Conservation (phyloP, 2,329 filamentous ascomycete species). For the Annulohypoxylon truncatum region DNA sequence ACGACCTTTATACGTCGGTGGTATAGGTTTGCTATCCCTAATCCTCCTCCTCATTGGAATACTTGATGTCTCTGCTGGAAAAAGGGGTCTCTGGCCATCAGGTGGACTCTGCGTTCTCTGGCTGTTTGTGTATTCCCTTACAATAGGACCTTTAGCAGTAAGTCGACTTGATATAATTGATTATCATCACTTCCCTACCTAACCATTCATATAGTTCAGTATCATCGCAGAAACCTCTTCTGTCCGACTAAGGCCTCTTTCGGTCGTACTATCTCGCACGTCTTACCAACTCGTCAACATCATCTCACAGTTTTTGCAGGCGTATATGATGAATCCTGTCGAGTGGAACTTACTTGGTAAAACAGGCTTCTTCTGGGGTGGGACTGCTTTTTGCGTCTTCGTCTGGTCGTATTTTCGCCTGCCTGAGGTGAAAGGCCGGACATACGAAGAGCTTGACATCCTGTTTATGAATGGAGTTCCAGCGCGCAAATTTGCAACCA, state of each 20-base stretch:
- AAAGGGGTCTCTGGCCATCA: conserved; percentile 55
- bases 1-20: conserved; percentile 55
- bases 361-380: conserved; percentile 58
- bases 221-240: conserved; percentile 62
- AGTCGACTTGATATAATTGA: conserved; percentile 21
- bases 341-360: conserved; percentile 56
- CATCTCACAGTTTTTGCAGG: conserved; percentile 54
- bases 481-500: conserved; percentile 54
- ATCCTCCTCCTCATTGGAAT: conserved; percentile 56
- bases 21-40: conserved; percentile 53
- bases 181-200: conserved; percentile 21
- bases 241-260: conserved; percentile 59
- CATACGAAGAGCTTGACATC: conserved; percentile 65
- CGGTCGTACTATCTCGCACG: conserved; percentile 58
- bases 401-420: conserved; percentile 64
- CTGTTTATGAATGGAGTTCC: conserved; percentile 59
- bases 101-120: conserved; percentile 59
- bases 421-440: conserved; percentile 63
- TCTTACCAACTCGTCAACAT: conserved; percentile 60
- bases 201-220: conserved; percentile 51
- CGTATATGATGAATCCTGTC: conserved; percentile 54
- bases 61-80: conserved; percentile 56
- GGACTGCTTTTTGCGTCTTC: conserved; percentile 57
- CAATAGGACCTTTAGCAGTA: conserved; percentile 61
- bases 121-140: conserved; percentile 59